Evolutionary conservation across 83 land plant genomes (phyloP), one percentile per base, ranked within the genome.

Genomic region (Picea mariana): DNA sequence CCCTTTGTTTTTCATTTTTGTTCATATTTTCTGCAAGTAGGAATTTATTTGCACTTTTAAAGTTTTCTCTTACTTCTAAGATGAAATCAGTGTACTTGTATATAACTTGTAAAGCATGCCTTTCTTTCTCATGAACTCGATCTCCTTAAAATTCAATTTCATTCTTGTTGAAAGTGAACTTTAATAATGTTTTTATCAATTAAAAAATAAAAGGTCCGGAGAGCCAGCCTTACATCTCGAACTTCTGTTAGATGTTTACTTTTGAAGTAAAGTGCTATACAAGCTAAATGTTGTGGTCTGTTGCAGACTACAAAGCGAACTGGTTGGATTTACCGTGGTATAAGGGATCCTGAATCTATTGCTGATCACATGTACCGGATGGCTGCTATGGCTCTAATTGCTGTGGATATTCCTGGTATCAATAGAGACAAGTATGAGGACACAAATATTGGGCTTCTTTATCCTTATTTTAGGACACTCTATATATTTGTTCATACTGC

Each of bases 331-430:
- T 58, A 85, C 52, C 89, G 85, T 61, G 95, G 87, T 0, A 82
- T 97, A 15, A 85, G 87, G 81, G 86, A 90, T 77, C 91, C 99
- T 23, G 99, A 97, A 83, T 97, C 99, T 21, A 90, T 97, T 66
- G 93, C 99, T 23, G 98, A 97, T 88, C 99, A 97, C 87, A 97
- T 95, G 99, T 90, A 95, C 82, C 87, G 99, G 40, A 97, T 97
- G 99, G 96, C 96, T 55, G 47, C 95, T 40, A 97, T 95, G 99
- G 95, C 95, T 21, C 88, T 97, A 38, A 91, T 97, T 64, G 82
- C 91, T 24, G 67, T 85, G 6, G 98, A 95, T 82, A 78, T 95
- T 38, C 94, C 98, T 58, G 99, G 96, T 8, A 79, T 97, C 21
- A 82, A 97, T 67, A 85, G 92, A 79, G 95, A 97, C 79, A 95